Conservation (phyloP, 163 green algal species). For the Chlorella variabilis region DNA sequence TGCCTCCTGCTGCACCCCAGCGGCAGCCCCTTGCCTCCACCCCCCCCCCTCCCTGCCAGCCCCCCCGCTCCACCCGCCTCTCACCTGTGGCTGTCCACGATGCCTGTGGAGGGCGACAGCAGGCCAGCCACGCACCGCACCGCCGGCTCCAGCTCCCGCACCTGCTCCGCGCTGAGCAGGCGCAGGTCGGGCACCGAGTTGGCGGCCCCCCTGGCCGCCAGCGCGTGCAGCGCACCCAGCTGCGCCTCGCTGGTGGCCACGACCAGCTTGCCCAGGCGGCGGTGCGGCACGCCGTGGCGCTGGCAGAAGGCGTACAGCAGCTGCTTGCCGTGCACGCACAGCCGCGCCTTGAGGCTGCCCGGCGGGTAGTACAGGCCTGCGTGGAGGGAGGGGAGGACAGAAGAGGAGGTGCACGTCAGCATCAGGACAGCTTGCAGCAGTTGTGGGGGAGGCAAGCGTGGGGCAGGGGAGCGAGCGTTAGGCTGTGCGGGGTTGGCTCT, state of each 20-base stretch:
- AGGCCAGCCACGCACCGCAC: conserved; percentile 62
- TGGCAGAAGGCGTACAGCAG: conserved; percentile 61
- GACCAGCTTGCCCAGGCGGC: conserved; percentile 70
- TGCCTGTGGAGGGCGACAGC: conserved; percentile 67
- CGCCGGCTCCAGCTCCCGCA: conserved; percentile 59
- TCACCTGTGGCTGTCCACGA: conserved; percentile 68
- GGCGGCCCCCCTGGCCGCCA: conserved; percentile 19
- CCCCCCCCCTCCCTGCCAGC: background rate
- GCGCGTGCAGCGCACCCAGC: conserved; percentile 30
- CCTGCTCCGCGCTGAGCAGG: conserved; percentile 44
- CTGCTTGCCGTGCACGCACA: conserved; percentile 73
- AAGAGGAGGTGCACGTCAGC: background rate
- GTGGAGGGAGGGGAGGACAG: background rate
- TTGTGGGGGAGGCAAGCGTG: no score
- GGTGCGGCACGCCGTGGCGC: conserved; percentile 47
- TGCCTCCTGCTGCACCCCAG: no score
- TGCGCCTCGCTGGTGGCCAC: conserved; percentile 56
- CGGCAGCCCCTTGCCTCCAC: no score
- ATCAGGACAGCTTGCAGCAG: background rate
- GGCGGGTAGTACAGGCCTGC: conserved; percentile 77
- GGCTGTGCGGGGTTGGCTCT: background rate
- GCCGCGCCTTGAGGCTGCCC: conserved; percentile 69
- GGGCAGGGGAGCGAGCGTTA: no score
- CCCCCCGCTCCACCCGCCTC: no score
- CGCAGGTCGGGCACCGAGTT: conserved; percentile 65